Conservation (phyloP, 2,329 filamentous ascomycete genomes). For the Calonectria ilicicola region DNA sequence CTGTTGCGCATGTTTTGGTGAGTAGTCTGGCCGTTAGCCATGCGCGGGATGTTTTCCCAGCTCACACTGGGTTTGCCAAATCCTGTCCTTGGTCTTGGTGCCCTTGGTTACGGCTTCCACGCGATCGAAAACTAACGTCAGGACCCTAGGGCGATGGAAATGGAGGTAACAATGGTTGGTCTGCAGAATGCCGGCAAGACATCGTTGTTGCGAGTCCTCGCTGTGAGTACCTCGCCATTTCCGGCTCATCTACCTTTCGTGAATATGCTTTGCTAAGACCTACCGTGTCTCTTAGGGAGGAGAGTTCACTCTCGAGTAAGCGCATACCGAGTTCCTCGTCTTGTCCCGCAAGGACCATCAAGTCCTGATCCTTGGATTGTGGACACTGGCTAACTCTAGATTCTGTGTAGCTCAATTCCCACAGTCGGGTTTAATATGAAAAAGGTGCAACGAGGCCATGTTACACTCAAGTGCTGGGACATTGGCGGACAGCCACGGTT, state of each 20-base stretch:
- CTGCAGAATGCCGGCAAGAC: conserved; percentile 99
- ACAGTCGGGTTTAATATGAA: conserved; percentile 99
- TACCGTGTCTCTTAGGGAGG: conserved; percentile 74
- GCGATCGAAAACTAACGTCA: conserved; percentile 40
- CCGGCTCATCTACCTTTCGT: neutral
- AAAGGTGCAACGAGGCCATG: conserved; percentile 96
- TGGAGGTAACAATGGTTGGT: conserved; percentile 99
- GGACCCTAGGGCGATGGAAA: conserved; percentile 87
- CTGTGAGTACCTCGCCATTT: conserved; percentile 72
- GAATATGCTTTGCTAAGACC: conserved; percentile 36
- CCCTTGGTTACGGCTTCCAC: conserved; percentile 25
- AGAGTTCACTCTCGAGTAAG: conserved; percentile 99
- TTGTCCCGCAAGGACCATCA: conserved; percentile 21
- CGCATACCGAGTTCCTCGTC: conserved; percentile 34
- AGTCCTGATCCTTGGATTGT: conserved; percentile 5
- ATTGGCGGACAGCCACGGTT: conserved; percentile 96
- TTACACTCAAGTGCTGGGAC: conserved; percentile 99
- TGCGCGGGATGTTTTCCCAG: conserved; percentile 19
- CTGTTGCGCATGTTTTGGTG: conserved; percentile 97
- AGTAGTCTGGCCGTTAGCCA: conserved; percentile 50
- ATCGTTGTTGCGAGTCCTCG: conserved; percentile 90
- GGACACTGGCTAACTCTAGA: conserved; percentile 51
- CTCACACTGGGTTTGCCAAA: conserved; percentile 17
- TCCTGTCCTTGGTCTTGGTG: conserved; percentile 20
- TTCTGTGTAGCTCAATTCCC: conserved; percentile 84